Evolutionary conservation across 352 stramenopile genomes (phyloP), one percentile per base, ranked within the genome.

Genomic region (Plasmopara muralis): DNA sequence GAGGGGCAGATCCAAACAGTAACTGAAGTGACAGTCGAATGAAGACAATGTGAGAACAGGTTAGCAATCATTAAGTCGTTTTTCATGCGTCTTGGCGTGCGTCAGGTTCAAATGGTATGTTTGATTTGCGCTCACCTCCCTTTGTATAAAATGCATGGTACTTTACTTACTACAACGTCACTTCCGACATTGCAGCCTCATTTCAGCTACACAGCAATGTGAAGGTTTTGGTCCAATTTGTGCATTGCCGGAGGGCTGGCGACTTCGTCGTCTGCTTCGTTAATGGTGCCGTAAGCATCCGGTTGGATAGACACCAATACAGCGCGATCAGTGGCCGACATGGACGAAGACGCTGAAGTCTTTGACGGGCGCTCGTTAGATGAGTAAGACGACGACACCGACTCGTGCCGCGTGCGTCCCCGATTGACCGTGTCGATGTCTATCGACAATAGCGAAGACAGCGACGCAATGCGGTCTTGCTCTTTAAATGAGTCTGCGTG

Each of bases 351-450:
- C 14, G 57, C 60, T 1, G 48, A n/a, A 35, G 57, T 68, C 31
- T 72, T 63, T 43, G 67, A 44, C 41, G 60, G 60, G 12, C 67
- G 67, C 1, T 76, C 64, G 7, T 61, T 70, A 20, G 68, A 77
- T 30, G 68, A 77, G 57, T 77, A 77, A 8, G 68, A 77, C 13
- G 68, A 77, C 13, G 68, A 73, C 42, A 74, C 66, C 14, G 68
- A 77, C 20, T 50, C 56, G 18, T 67, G 68, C 18, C 64, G 57
- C 12, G 44, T 49, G 15, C 64, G 64, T 5, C 64, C 55, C 31
- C 60, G 57, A 52, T 20, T 70, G 4, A 64, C 43, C 8, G 61
- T 55, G 16, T 74, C 68, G 10, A 66, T 44, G 18, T 72, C 59
- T 29, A 68, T 57, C 14, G 68, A 74, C 6, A 77, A 54, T 25